Evolutionary conservation across 2,329 filamentous ascomycete genomes (phyloP), one percentile per base, ranked within the genome.

Genomic region (Talaromyces sp.): DNA sequence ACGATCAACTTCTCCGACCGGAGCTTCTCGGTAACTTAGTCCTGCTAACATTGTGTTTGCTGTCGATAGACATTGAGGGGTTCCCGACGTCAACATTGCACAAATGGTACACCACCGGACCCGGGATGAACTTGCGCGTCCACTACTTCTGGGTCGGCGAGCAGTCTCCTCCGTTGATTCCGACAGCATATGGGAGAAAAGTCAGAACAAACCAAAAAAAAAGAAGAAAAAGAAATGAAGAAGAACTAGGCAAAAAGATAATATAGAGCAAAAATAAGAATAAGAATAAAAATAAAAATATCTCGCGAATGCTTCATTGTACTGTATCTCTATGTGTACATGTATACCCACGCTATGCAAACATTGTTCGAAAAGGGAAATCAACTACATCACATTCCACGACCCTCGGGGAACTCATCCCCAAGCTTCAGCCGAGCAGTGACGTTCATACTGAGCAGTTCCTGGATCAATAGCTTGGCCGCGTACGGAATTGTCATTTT

Each of bases 391-490:
- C 68, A 77, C 56, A 68, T 68, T 29, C 74, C 75, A 65, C 71
- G 74, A 43, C 67, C 70, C 60, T 77, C 74, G 5, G 92, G 92
- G 74, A 99, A 99, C 77, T 97, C 91, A 72, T 99, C 94, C 69
- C 91, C 91, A 65, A 99, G 78, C 79, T 93, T 90, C 77, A 99
- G 80, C 61, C 90, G 83, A 62, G 96, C 93, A 63, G 92, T 90
- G n/a, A 99, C 91, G 74, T 99, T 99, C 94, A 99, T 99, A 74
- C 91, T 96, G 71, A 96, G 88, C 69, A 99, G 77, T 78, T 99
- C 94, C 79, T 99, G 94, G 54, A 97, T 91, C 59, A 99, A 79
- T 71, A 99, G 78, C 82, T 99, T 97, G 0, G 94, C 94, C 19
- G 94, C 94, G 75, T 99, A 99, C 35, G 94, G 94, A 83, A 99